Percentiles rank a stretch among this genome's conserved stretches.
These are phyloP conservation scores for Cryptococcus sp. DNA, from an alignment of 1,284 basidiomycete species.

Conservation along the genomic window DNA sequence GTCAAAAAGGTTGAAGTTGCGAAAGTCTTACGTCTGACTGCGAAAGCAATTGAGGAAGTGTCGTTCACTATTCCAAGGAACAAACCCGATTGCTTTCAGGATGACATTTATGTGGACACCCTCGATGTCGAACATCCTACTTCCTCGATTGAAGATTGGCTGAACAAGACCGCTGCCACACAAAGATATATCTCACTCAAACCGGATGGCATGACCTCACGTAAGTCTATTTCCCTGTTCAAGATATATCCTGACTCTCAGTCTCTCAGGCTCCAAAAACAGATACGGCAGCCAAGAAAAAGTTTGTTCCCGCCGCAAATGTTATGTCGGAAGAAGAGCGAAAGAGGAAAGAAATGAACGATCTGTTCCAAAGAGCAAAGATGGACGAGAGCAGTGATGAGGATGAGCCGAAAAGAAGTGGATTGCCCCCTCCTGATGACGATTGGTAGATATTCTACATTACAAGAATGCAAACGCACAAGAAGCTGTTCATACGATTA, in stretches of 20 bases:
- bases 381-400: constrained; percentile 35
- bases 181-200: constrained; percentile 26
- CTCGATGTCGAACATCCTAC: constrained; percentile 28
- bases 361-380: constrained; percentile 42
- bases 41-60: constrained; percentile 48
- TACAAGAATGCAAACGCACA: neutral
- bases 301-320: constrained; percentile 40
- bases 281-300: constrained; percentile 20
- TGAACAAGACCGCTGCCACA: constrained; percentile 15
- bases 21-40: constrained; percentile 43
- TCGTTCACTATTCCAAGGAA: constrained; percentile 50
- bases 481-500: neutral
- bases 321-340: constrained; percentile 41
- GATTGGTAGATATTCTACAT: constrained; percentile 28
- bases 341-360: constrained; percentile 43
- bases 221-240: constrained; percentile 19
- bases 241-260: constrained; percentile 1
- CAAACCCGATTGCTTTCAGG: constrained; percentile 51
- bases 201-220: constrained; percentile 45
- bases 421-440: constrained; percentile 39
- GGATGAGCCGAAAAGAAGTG: constrained; percentile 19
- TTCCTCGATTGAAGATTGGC: constrained; percentile 34
- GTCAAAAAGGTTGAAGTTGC: constrained; percentile 50
- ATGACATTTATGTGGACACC: constrained; percentile 51
- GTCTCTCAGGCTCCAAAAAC: constrained; percentile 40